phyloP scores from a whole-genome alignment of 371 early-diverging fungal species.

The Apophysomyces sp. region DNA sequence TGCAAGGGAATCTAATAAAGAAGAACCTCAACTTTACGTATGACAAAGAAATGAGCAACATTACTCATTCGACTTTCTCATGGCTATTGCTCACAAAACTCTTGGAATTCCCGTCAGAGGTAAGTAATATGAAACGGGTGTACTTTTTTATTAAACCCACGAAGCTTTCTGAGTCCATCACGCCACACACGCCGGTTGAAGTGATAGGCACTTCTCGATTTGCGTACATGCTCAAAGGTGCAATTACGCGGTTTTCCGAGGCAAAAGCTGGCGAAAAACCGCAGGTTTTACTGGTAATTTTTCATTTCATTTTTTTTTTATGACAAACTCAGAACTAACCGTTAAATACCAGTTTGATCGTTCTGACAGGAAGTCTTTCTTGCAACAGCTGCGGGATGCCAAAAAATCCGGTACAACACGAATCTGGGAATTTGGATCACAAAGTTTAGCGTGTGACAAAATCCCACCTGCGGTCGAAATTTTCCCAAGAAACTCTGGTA shows the following conservation, averaged over 20 bases:
- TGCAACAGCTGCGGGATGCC: background rate
- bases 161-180: background rate
- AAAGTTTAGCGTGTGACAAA: background rate
- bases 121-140: background rate
- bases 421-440: conserved; percentile 9
- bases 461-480: conserved; percentile 1
- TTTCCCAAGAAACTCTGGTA: conserved; percentile 9
- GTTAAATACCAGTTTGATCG: conserved; percentile 11
- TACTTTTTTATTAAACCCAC: background rate
- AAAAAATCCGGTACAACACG: background rate
- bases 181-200: background rate
- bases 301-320: background rate
- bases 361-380: conserved; percentile 1
- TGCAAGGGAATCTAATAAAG: background rate
- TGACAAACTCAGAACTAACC: background rate
- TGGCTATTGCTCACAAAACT: background rate
- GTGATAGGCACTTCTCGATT: conserved; percentile 7
- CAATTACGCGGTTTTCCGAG: background rate
- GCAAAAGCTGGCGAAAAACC: background rate
- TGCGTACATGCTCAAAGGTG: conserved; percentile 4
- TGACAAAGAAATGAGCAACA: background rate
- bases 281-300: conserved; percentile 6
- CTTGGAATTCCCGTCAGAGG: background rate
- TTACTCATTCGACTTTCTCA: background rate
- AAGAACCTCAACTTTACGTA: background rate